Evolutionary conservation across 768 basidiomycete species (phyloP).

Genomic region (Phlebiopsis flavidoalba): DNA sequence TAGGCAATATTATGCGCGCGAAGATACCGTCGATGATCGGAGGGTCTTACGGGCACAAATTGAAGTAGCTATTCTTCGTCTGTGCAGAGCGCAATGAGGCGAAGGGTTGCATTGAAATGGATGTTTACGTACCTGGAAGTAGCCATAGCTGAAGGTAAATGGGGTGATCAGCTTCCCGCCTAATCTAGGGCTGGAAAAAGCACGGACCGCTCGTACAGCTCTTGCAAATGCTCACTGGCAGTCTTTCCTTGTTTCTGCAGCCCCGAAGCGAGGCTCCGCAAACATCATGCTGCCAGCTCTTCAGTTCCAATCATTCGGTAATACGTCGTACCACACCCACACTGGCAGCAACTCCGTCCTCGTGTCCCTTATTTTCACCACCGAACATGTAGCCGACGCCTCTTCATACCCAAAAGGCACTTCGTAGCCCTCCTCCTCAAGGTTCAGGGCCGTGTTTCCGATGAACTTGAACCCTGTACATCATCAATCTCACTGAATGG

Average conservation of each 20-base stretch:
- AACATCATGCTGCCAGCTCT: conserved; percentile 49
- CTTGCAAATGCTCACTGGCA: conserved; percentile 52
- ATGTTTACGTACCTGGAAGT: conserved; percentile 52
- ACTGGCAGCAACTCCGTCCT: conserved; percentile 82
- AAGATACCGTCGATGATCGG: conserved; percentile 68
- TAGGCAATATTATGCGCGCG: too few relatives aligned
- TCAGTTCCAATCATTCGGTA: neutral
- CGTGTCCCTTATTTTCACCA: conserved; percentile 63
- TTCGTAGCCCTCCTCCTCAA: conserved; percentile 62
- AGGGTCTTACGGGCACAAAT: conserved; percentile 65
- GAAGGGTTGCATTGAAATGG: neutral
- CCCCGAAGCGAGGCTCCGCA: conserved; percentile 55
- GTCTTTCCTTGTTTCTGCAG: conserved; percentile 49
- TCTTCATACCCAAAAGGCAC: conserved; percentile 83
- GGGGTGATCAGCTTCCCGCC: neutral
- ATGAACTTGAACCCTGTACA: conserved; percentile 84
- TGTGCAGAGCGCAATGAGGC: conserved; percentile 20
- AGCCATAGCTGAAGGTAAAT: conserved; percentile 54
- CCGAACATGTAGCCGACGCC: conserved; percentile 90
- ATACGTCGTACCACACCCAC: conserved; percentile 33
- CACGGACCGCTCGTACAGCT: conserved; percentile 53
- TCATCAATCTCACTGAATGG: neutral
- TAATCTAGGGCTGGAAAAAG: neutral
- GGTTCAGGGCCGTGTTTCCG: conserved; percentile 71
- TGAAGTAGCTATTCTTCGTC: conserved; percentile 84